Evolutionary conservation across 352 stramenopile genomes (phyloP).

Genomic region (Globisporangium camurandrum): DNA sequence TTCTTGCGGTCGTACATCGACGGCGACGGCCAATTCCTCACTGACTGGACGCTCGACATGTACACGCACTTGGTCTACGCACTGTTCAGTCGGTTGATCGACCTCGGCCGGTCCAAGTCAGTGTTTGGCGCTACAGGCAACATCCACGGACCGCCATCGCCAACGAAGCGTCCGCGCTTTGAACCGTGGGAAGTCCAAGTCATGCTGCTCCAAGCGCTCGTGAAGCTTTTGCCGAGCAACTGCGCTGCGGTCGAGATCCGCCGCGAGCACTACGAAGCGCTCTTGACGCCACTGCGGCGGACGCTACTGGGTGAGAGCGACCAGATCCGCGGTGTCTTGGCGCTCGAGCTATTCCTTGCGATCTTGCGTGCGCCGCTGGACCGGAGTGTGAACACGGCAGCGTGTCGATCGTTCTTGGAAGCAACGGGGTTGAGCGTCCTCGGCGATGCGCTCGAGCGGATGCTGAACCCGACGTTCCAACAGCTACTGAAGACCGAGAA

Average conservation of each 20-base stretch:
- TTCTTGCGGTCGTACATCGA: conserved; percentile 79
- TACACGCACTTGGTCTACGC: conserved; percentile 55
- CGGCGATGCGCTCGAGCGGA: conserved; percentile 54
- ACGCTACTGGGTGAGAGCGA: conserved; percentile 65
- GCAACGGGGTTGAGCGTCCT: conserved; percentile 42
- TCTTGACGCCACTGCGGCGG: conserved; percentile 53
- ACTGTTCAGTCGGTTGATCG: conserved; percentile 44
- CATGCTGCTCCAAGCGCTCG: conserved; percentile 67
- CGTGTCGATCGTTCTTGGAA: conserved; percentile 51
- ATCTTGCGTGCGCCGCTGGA: conserved; percentile 43
- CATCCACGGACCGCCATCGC: conserved; percentile 13
- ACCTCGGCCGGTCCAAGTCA: conserved; percentile 49
- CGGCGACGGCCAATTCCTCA: conserved; percentile 70
- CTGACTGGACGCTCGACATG: conserved; percentile 66
- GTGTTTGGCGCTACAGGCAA: no score
- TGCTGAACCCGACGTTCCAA: conserved; percentile 62
- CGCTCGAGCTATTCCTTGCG: conserved; percentile 58
- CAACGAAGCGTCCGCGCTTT: conserved; percentile 6
- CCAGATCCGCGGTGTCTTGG: conserved; percentile 67
- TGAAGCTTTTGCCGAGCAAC: conserved; percentile 45
- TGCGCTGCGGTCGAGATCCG: conserved; percentile 50
- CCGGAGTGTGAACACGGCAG: conserved; percentile 37
- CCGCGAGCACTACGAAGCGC: conserved; percentile 42
- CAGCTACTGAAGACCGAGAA: conserved; percentile 40
- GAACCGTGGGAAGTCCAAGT: conserved; percentile 78